phyloP scores from a whole-genome alignment of 2,329 filamentous ascomycete genomes.

The Trichoderma koningiopsis region DNA sequence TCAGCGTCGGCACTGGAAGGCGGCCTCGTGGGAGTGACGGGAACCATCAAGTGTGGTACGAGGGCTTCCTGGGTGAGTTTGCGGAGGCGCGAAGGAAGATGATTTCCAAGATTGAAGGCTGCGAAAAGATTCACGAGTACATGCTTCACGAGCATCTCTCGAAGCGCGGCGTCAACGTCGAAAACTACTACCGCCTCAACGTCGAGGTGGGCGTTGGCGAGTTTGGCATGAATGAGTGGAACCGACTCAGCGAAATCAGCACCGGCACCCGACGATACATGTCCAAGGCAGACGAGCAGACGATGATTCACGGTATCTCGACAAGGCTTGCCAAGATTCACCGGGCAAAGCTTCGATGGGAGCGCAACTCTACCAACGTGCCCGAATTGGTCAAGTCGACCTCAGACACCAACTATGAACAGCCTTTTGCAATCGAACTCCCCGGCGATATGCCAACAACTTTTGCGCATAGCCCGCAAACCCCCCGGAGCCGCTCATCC shows the following conservation, averaged over 20 bases:
- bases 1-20: slow-evolving; percentile 94
- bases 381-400: slow-evolving; percentile 49
- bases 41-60: slow-evolving; percentile 83
- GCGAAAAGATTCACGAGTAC: slow-evolving; percentile 83
- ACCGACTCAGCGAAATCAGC: slow-evolving; percentile 90
- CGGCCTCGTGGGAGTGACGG: slow-evolving; percentile 66
- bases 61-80: slow-evolving; percentile 89
- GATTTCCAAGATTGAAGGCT: slow-evolving; percentile 92
- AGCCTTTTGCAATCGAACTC: slow-evolving; percentile 59
- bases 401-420: slow-evolving; percentile 44
- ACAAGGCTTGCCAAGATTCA: slow-evolving; percentile 83
- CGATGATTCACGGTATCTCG: slow-evolving; percentile 74
- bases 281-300: slow-evolving; percentile 69
- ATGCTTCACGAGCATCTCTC: slow-evolving; percentile 80
- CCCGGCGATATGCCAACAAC: slow-evolving; percentile 55
- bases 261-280: slow-evolving; percentile 88
- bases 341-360: slow-evolving; percentile 70
- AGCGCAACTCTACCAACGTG: slow-evolving; percentile 48
- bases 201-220: slow-evolving; percentile 95
- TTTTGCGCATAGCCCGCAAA: slow-evolving; percentile 42
- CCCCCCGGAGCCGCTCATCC: slow-evolving; percentile 51
- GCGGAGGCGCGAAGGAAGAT: slow-evolving; percentile 84
- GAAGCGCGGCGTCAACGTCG: slow-evolving; percentile 76
- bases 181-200: slow-evolving; percentile 95
- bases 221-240: slow-evolving; percentile 99